Evolutionary conservation across 306 rosid species (phyloP), one percentile per base, ranked within the genome.

Genomic region (Citrullus colocynthis): DNA sequence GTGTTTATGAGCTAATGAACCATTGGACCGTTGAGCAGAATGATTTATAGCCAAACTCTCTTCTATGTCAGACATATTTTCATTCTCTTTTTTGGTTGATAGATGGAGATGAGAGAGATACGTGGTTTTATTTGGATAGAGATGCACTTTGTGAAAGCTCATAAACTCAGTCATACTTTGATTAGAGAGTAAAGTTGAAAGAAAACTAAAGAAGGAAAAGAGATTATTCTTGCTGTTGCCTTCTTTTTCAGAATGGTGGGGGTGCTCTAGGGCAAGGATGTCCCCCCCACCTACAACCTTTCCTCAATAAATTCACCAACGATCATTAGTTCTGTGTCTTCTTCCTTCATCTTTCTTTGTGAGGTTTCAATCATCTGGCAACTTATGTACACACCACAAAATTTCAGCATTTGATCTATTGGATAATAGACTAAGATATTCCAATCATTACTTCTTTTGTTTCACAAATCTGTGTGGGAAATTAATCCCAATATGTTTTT

Each of bases 201-300:
- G 56, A 73, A 51, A 51, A 32, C 42, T 16, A 16, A 51, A 72
- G 76, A 24, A 73, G 77, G 57, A 73, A 73, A 73, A 30, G 59
- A 73, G 42, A 73, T 73, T 45, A 71, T 73, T 73, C 59, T 73
- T 51, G 77, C 77, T 48, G 76, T 44, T 71, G 41, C 41, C 41
- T 71, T 71, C 76, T 73, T 73, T 73, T 73, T 15, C 28, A 51
- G 44, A 39, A 71, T 44, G 76, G 75, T 70, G 17, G 75, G 57
- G 75, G 6, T 67, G 54, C 54, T 67, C 54, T n/a, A n/a, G 34
- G 74, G 57, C 48, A 71, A 71, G 56, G 73, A 67, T 67, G 74
- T 21, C 51, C 36, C 55, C 37, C 11, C 74, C 71, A 34, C 30
- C 74, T 34, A 9, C 34, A 44, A 20, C 55, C 56, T 69, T 45